These are phyloP conservation scores for Petunia axillaris DNA, from an alignment of 257 asterid species.

Conservation along the genomic window DNA sequence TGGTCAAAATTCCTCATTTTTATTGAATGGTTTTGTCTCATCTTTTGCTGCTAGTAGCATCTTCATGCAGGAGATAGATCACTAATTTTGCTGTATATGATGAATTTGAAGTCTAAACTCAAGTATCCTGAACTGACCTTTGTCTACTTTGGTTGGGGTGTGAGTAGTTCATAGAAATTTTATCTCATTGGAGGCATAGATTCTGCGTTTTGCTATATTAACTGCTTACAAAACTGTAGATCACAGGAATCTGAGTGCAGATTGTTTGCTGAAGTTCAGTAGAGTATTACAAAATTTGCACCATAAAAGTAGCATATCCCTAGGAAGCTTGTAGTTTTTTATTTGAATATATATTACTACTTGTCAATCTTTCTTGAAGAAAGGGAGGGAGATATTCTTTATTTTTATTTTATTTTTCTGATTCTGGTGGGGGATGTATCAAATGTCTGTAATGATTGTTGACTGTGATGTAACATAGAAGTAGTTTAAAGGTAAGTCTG, in stretches of 20 bases:
- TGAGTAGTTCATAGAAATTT: neutral
- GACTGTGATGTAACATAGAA: neutral
- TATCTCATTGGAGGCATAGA: neutral
- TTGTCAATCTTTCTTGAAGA: neutral
- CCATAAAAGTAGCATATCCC: neutral
- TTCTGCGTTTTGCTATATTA: neutral
- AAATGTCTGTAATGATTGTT: neutral
- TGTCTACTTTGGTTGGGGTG: too few species aligned
- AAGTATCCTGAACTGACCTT: too few species aligned
- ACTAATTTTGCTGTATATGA: neutral
- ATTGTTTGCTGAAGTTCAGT: constrained; percentile 16
- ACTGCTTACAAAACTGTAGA: neutral
- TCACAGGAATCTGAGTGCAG: neutral
- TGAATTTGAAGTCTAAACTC: neutral
- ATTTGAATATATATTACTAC: neutral
- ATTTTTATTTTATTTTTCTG: too few species aligned
- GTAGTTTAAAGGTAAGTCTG: neutral
- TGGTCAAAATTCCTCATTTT: neutral
- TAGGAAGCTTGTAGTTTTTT: neutral
- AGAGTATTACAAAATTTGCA: neutral
- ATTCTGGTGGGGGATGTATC: neutral
- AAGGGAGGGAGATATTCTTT: neutral
- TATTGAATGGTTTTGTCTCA: neutral
- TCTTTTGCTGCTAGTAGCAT: neutral
- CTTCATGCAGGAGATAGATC: neutral